Conservation (phyloP, 306 rosid species). For the Mucuna pruriens region DNA sequence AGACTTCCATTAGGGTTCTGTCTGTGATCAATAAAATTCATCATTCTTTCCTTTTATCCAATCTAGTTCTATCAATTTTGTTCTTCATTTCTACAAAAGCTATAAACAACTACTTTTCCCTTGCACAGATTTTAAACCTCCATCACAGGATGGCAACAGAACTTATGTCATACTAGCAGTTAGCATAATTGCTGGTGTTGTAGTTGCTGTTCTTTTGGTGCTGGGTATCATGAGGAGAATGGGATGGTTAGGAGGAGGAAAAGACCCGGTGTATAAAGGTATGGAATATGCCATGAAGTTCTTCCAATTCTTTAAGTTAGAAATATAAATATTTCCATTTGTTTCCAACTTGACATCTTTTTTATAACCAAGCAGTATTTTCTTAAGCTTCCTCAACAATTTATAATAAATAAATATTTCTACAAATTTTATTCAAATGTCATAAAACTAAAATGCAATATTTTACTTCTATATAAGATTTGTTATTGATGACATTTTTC, state of each 20-base stretch:
- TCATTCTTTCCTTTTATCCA: neutral
- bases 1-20: neutral
- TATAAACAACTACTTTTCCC: conserved; percentile 22
- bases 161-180: conserved; percentile 22
- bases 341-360: neutral
- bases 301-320: neutral
- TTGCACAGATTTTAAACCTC: conserved; percentile 78
- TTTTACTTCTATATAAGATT: conserved; percentile 9
- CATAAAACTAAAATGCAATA: neutral
- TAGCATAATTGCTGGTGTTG: conserved; percentile 49
- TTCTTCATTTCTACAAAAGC: conserved; percentile 33
- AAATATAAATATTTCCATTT: neutral
- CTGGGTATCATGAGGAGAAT: conserved; percentile 61
- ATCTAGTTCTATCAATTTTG: conserved; percentile 4
- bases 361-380: neutral
- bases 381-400: neutral
- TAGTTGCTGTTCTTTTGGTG: conserved; percentile 52
- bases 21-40: neutral
- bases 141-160: conserved; percentile 44
- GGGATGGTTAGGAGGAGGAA: conserved; percentile 83
- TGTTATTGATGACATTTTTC: neutral
- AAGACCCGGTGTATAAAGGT: conserved; percentile 70
- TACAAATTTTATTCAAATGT: neutral
- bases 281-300: conserved; percentile 28
- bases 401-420: neutral